Conservation (phyloP, 2,329 filamentous ascomycete species). For the Fusarium begoniae region DNA sequence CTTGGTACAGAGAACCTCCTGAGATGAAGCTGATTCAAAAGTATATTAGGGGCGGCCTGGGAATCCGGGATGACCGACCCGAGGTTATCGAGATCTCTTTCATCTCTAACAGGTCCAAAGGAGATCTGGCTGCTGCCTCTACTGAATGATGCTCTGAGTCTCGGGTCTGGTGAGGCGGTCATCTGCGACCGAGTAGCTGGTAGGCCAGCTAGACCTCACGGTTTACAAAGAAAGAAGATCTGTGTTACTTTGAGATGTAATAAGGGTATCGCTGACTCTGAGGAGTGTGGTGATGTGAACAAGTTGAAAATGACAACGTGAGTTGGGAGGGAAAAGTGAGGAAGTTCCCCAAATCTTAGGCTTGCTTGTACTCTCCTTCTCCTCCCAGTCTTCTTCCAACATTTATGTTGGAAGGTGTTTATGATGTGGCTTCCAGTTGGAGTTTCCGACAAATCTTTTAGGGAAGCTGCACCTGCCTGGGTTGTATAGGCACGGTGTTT, state of each 20-base stretch:
- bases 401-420: neutral
- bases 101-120: conserved; percentile 6
- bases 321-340: neutral
- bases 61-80: conserved; percentile 19
- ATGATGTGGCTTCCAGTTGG: neutral
- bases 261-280: neutral
- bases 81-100: conserved; percentile 14
- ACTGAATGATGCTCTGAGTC: neutral
- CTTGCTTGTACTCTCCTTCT: neutral
- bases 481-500: neutral
- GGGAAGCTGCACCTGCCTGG: neutral
- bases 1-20: conserved; percentile 21
- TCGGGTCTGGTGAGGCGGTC: neutral
- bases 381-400: too few species aligned
- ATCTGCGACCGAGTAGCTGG: neutral
- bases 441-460: too few species aligned
- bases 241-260: neutral
- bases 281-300: neutral
- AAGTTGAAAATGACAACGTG: neutral
- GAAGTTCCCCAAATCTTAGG: neutral
- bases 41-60: neutral
- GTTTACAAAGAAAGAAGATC: neutral
- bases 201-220: neutral
- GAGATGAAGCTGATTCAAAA: neutral
- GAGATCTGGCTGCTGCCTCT: conserved; percentile 10